Base-by-base conservation (phyloP, 176 grass and related monocot genomes). In the Aechmea fasciata region DNA sequence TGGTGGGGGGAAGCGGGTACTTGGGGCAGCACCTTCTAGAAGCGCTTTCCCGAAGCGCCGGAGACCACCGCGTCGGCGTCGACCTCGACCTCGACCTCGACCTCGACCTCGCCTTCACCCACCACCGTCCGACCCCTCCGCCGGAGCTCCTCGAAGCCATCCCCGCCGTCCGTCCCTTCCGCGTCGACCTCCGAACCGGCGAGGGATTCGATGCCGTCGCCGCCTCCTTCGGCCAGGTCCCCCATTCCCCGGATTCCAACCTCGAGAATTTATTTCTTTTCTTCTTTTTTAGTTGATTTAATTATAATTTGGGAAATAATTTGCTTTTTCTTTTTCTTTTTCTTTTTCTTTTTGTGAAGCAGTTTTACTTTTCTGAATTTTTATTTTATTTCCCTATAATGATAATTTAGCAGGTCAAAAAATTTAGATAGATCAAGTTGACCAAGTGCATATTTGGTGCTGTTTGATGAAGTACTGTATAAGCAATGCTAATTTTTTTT, bases 11-110 rank as follows among this genome's bases (percentile, higher is more conserved):
- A 69, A 91, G 73, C 65, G 92, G 92, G 23, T 96, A 92, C 79
- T 71, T 92, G 63, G 92, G 92, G 3, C 92, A 96, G 70, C 88
- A 96, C 67, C 92, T 96, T 57, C 92, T 96, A 22, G 66, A 87
- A 24, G 76, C 68, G 24, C 83, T 94, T 67, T 52, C 80, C 53
- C 7, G 49, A 54, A 9, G 11, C 3, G 59, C 3, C 64, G 28
- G 7, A 13, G 51, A 8, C 23, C 41, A 0, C 23, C 65, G 7
- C 73, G 22, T 75, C 68, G n/a, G n/a, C n/a, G n/a, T n/a, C n/a
- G n/a, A n/a, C n/a, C n/a, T n/a, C n/a, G n/a, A n/a, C n/a, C n/a
- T n/a, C n/a, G n/a, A n/a, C n/a, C n/a, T n/a, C n/a, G n/a, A n/a
- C n/a, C n/a, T n/a, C n/a, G 81, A 84, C 51, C 65, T 96, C 55